Conservation (phyloP, 2,329 filamentous ascomycete species). For the Tolypocladium guangdongense region DNA sequence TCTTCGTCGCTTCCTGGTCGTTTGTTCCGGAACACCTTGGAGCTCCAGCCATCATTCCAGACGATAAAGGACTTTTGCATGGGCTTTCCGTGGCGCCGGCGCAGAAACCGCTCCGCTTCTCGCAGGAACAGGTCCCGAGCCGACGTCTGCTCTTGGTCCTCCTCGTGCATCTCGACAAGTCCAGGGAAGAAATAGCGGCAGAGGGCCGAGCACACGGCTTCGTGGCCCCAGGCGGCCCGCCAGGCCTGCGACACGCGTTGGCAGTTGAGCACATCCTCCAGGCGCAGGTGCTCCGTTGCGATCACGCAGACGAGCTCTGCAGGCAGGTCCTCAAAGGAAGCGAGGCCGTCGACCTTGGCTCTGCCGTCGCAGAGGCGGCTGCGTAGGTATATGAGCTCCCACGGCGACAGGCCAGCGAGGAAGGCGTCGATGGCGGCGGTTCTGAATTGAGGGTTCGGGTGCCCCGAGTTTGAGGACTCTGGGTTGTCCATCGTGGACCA, state of each 20-base stretch:
- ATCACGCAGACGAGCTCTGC: constrained; percentile 15
- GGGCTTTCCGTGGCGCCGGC: constrained; percentile 3
- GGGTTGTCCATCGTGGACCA: background rate
- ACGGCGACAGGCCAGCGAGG: constrained; percentile 13
- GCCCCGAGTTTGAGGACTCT: background rate
- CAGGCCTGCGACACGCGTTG: constrained; percentile 15
- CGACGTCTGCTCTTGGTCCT: background rate
- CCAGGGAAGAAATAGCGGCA: constrained; percentile 17
- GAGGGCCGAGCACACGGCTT: constrained; percentile 8
- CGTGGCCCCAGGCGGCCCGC: constrained; percentile 13
- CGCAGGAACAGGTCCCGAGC: constrained; percentile 6
- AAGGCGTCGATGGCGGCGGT: constrained; percentile 12
- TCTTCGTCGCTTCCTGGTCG: background rate
- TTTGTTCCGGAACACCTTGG: background rate
- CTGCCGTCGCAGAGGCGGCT: constrained; percentile 4
- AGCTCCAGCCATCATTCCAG: constrained; percentile 8
- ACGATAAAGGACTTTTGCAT: constrained; percentile 2
- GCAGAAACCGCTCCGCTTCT: constrained; percentile 5
- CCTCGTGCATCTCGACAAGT: constrained; percentile 8
- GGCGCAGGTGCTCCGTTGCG: constrained; percentile 7
- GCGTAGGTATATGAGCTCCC: constrained; percentile 17
- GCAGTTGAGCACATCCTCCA: constrained; percentile 16
- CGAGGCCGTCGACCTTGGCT: constrained; percentile 3
- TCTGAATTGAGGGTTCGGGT: background rate
- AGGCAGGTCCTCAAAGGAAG: constrained; percentile 15